phyloP scores from a whole-genome alignment of 345 rosid species.

The Xanthoceras sorbifolium region DNA sequence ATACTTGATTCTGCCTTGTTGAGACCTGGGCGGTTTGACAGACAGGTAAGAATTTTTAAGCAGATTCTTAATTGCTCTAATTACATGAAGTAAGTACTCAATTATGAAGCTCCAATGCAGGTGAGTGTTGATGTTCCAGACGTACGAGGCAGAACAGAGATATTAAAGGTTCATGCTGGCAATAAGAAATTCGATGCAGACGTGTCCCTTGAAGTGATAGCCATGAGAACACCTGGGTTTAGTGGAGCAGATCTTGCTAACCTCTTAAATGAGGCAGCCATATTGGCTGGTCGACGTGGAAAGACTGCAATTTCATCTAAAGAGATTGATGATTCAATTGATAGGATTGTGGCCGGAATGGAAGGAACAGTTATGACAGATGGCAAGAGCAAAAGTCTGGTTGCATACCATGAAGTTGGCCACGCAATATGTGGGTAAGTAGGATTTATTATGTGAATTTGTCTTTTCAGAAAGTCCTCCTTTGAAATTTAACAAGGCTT shows the following conservation, averaged over 20 bases:
- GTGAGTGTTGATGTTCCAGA: constrained; percentile 95
- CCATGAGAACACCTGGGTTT: constrained; percentile 98
- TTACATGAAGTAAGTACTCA: constrained; percentile 19
- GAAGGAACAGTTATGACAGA: constrained; percentile 99
- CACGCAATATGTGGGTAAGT: constrained; percentile 94
- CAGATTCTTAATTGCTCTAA: neutral
- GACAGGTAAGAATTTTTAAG: constrained; percentile 60
- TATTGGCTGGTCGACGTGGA: constrained; percentile 91
- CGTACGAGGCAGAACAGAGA: constrained; percentile 83
- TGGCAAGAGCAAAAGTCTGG: constrained; percentile 94
- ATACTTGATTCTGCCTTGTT: constrained; percentile 90
- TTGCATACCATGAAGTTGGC: constrained; percentile 97
- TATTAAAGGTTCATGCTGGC: constrained; percentile 84
- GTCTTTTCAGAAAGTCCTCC: constrained; percentile 3
- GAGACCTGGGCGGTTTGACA: constrained; percentile 95
- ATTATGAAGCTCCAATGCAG: constrained; percentile 41
- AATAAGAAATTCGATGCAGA: constrained; percentile 88
- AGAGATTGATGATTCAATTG: constrained; percentile 96
- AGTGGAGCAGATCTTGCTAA: constrained; percentile 99
- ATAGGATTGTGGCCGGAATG: constrained; percentile 98
- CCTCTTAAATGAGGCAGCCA: constrained; percentile 95
- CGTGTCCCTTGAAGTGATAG: constrained; percentile 86
- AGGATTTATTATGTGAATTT: constrained; percentile 17
- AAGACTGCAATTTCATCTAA: constrained; percentile 80
- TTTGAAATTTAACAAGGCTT: neutral